Base-by-base conservation (phyloP, 352 stramenopile genomes). In the Pythium sp. region DNA sequence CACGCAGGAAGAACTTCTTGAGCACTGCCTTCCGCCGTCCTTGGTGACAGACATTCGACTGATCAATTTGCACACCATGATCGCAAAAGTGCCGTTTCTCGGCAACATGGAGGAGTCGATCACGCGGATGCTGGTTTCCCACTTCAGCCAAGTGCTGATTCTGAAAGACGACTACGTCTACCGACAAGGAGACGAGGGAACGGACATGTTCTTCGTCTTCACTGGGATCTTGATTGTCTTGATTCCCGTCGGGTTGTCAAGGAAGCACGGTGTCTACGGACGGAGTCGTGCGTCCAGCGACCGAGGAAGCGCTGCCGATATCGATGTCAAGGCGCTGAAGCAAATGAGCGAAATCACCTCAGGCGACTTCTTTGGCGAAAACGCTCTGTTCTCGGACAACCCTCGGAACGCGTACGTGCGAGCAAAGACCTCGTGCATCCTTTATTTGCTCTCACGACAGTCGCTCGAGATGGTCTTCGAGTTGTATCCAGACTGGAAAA, bases 201-300 rank as follows among this genome's bases (percentile, higher is more conserved):
- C 68, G 34, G 80, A 89, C n/a, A 89, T 89, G 80, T 89, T 70
- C 38, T 87, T 89, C 55, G 73, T 89, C 1, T 89, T 86, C 46
- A 79, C 79, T 4, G 80, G 80, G 0, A 69, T 82, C 5, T 69
- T 89, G 0, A 72, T 73, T 9, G 71, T 86, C 20, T 65, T 79
- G 20, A 30, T 87, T 1, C 75, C 72, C 4, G 43, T 60, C 7
- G 32, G 46, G 12, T 0, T 46, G 5, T 24, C 32, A 26, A 58
- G 34, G 64, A 55, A 32, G 24, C 8, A 43, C 43, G 66, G 64
- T 0, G 46, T 18, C n/a, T 36, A 63, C 18, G 49, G 61, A 20
- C 46, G 38, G 3, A 61, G 36, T 2, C 38, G 20, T 18, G 24
- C 12, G 7, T 49, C 28, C 2, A 47, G 3, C 9, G 60, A 24